These are phyloP conservation scores for Mrakia gelida DNA, from an alignment of 768 basidiomycete genomes.

Conservation along the genomic window DNA sequence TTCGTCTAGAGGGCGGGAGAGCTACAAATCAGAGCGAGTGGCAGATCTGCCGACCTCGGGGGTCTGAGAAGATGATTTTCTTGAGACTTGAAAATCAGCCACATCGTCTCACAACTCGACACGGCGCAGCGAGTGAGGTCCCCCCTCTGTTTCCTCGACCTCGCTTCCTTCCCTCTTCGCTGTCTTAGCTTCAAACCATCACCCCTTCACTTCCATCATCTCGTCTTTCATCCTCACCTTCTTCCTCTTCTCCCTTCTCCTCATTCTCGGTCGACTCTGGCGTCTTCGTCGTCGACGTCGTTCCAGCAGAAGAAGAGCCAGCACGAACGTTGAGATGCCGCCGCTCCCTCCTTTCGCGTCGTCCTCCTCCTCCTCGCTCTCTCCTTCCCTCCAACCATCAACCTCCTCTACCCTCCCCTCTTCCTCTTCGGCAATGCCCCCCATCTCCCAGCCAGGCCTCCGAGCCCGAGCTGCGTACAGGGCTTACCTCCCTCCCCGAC, in stretches of 20 bases:
- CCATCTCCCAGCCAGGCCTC: not conserved
- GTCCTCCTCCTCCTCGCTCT: not conserved
- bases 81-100: too few species aligned
- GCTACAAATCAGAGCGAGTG: too few species aligned
- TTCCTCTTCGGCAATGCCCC: conserved; percentile 2
- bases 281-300: too few species aligned
- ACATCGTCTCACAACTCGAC: too few species aligned
- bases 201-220: not conserved
- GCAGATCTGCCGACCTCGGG: too few species aligned
- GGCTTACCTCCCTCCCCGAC: conserved; percentile 25
- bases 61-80: too few species aligned
- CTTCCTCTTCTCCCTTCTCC: not conserved
- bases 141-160: too few species aligned
- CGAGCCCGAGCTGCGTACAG: conserved; percentile 16
- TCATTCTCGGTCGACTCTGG: not conserved
- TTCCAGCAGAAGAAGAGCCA: too few species aligned
- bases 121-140: too few species aligned
- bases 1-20: too few species aligned
- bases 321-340: not conserved
- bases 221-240: not conserved
- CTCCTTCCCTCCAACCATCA: conserved; percentile 14
- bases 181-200: too few species aligned
- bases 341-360: not conserved
- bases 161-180: not conserved
- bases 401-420: not conserved